Evolutionary conservation across 768 basidiomycete genomes (phyloP).

Genomic region (Vishniacozyma victoriae): DNA sequence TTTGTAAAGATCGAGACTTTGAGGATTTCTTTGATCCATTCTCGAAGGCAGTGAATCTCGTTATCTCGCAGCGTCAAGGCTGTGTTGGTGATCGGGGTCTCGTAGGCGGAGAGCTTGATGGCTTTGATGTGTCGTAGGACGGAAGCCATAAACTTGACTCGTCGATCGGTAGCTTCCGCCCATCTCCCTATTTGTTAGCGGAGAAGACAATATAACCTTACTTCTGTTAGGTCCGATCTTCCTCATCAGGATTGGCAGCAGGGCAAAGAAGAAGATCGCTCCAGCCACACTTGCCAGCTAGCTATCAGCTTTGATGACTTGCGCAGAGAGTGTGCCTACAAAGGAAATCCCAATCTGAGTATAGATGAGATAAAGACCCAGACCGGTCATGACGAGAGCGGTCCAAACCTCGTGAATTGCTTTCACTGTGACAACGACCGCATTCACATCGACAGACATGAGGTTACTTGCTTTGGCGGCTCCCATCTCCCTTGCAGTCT

Average conservation of each 20-base stretch:
- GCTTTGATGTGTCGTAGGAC: constrained; percentile 20
- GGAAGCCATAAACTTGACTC: constrained; percentile 17
- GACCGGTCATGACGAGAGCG: constrained; percentile 6
- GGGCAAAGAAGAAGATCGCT: constrained; percentile 12
- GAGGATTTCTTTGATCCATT: constrained; percentile 8
- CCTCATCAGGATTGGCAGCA: constrained; percentile 2
- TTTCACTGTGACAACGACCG: neutral
- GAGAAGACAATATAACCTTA: neutral
- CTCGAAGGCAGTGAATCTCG: constrained; percentile 2
- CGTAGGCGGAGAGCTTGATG: constrained; percentile 20
- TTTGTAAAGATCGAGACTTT: constrained; percentile 10
- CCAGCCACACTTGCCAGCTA: constrained; percentile 11
- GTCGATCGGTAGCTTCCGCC: constrained; percentile 11
- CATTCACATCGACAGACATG: constrained; percentile 15
- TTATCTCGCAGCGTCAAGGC: constrained; percentile 3
- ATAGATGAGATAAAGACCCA: constrained; percentile 17
- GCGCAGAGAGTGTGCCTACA: too few relatives aligned
- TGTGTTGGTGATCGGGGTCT: neutral
- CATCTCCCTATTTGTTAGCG: constrained; percentile 3
- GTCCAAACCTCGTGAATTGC: constrained; percentile 9
- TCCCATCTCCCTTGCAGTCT: constrained; percentile 14
- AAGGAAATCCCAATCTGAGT: constrained; percentile 19
- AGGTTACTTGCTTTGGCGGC: constrained; percentile 19
- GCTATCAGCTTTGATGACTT: neutral
- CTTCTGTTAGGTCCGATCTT: constrained; percentile 1